Evolutionary conservation across 2,329 filamentous ascomycete genomes (phyloP).

Genomic region (Bipolaris sorokiniana): DNA sequence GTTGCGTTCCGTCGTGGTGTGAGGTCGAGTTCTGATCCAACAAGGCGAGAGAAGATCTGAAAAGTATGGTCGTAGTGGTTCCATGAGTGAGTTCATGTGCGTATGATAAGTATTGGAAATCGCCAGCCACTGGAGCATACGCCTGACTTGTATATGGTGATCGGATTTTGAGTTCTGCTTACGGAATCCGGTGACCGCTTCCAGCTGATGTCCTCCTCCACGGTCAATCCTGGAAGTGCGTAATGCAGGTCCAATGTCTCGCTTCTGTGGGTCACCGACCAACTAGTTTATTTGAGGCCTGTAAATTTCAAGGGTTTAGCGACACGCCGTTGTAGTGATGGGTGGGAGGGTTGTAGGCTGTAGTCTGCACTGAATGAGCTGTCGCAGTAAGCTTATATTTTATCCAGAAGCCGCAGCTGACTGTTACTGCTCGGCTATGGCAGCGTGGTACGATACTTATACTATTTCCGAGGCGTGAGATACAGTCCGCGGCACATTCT

Average conservation of each 20-base stretch:
- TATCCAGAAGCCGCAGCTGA: constrained; percentile 15
- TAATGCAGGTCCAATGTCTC: constrained; percentile 11
- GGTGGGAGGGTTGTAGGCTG: constrained; percentile 19
- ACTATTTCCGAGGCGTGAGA: neutral
- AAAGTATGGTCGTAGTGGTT: neutral
- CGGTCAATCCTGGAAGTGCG: constrained; percentile 11
- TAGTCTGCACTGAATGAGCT: constrained; percentile 16
- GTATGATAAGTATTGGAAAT: neutral
- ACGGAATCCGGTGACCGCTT: neutral
- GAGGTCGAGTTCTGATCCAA: neutral
- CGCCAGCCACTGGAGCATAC: neutral
- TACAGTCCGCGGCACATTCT: constrained; percentile 1
- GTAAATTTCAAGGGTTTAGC: neutral
- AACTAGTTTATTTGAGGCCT: neutral
- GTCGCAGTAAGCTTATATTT: constrained; percentile 32
- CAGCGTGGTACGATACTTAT: neutral
- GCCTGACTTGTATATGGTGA: constrained; percentile 18
- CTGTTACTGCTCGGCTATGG: constrained; percentile 5
- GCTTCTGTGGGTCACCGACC: neutral
- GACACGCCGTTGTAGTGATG: constrained; percentile 13
- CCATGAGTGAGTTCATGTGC: neutral
- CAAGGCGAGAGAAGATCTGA: neutral
- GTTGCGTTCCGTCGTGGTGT: neutral
- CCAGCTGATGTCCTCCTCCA: constrained; percentile 7
- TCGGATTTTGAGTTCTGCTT: constrained; percentile 8